Conservation (phyloP, 257 asterid genomes). For the Solanum lycopersicoides region DNA sequence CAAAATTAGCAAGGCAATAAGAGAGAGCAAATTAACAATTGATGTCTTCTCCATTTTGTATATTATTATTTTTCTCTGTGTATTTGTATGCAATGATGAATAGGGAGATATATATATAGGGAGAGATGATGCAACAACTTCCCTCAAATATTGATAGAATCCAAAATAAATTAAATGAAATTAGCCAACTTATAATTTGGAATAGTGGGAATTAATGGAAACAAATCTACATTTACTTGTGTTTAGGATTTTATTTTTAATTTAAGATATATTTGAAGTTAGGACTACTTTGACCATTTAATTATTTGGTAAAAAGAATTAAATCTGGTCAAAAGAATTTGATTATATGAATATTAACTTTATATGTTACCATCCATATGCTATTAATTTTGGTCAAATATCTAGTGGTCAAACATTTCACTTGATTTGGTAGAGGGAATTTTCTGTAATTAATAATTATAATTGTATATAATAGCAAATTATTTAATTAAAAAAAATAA, state of each 20-base stretch:
- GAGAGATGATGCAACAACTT: not conserved
- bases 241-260: not conserved
- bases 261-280: not conserved
- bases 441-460: no score
- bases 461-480: no score
- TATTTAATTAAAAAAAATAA: no score
- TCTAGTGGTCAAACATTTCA: not conserved
- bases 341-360: not conserved
- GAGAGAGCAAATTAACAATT: no score
- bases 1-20: no score
- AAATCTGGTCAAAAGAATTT: not conserved
- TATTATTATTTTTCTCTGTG: no score
- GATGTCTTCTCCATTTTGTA: no score
- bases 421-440: not conserved
- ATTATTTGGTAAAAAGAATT: not conserved
- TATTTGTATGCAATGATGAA: no score
- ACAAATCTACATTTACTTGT: not conserved
- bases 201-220: not conserved
- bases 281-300: not conserved
- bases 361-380: not conserved
- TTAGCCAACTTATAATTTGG: not conserved
- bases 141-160: not conserved
- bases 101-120: not conserved
- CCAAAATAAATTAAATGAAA: not conserved
- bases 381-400: not conserved